Base-by-base conservation (phyloP, 192 early-diverging fungal genomes). In the Funneliformis geosporum region DNA sequence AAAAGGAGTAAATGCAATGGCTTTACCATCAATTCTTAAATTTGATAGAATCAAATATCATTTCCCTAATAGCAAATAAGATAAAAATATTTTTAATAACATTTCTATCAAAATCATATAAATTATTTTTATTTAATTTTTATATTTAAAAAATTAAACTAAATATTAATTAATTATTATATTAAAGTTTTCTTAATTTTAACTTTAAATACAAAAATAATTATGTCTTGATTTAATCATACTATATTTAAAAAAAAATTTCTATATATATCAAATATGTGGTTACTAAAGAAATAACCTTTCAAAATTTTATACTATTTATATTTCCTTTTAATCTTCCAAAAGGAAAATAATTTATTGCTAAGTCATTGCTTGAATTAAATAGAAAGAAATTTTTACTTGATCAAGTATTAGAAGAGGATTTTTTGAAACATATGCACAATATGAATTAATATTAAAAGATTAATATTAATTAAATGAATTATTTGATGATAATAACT, bases 201-300 rank as follows among this genome's bases (percentile, higher is more conserved):
- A 5, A 2, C 42, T 43, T 43, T 43, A 88, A 90, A 61, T 23
- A 23, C 7, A 18, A 23, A 61, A 6, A 23, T 18, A n/a, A n/a
- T n/a, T n/a, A n/a, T n/a, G n/a, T n/a, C n/a, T 61, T 7, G 5
- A 23, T 23, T n/a, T 61, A 21, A 28, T 75, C 8, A 61, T 21
- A 12, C 9, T 75, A 12, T 59, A 75, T 61, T 38, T 55, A 62
- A 39, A 75, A 75, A n/a, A 75, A 42, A 18, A n/a, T 75, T 59
- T 5, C 73, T 59, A 5, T 75, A 40, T 42, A 75, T 39, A 38
- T 28, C 8, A 7, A 75, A 75, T n/a, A 38, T 75, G 21, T 8
- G n/a, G 8, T 75, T 25, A 62, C 59, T 33, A 28, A 61, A 40
- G 55, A 28, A 11, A 75, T 61, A 28, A 75, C 55, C 12, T 75